Evolutionary conservation across 2,329 filamentous ascomycete genomes (phyloP), one percentile per base, ranked within the genome.

Genomic region (Nemania abortiva): DNA sequence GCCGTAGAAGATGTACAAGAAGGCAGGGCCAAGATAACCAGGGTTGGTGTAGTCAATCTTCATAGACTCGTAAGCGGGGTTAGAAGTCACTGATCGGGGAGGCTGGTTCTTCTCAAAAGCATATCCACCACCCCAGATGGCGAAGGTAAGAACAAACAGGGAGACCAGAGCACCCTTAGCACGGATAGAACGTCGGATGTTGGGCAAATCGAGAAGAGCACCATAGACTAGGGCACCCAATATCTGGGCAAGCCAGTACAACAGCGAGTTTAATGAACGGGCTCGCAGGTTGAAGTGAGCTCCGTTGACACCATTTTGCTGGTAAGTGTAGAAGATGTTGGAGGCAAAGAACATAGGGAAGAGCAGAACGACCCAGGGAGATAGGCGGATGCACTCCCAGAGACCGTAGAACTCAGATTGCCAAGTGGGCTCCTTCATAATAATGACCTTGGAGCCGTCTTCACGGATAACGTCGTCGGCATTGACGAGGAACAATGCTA

Each of bases 301-400:
- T 27, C 83, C 82, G 77, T 94, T 94, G 81, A 94, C 84, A 65
- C 85, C 86, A 77, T 93, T 93, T 82, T 92, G 91, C 74, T 94
- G 92, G 79, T 94, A 94, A 57, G 89, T 89, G 80, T 92, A 92
- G 82, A 94, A 94, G 88, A 91, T 93, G 79, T 94, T 94, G 77
- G 90, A 92, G 59, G 90, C 87, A 76, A 92, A 87, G 83, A 94
- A 94, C 89, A 94, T 92, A 75, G 92, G 92, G 82, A 93, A 94
- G 31, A 94, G 85, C 24, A 89, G 78, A 63, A 94, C 73, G 74
- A 94, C 91, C 80, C 90, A 92, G 20, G 86, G 86, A 74, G 93
- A 90, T 31, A 82, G 85, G 63, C 80, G 79, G 66, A 94, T 81
- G 6, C 89, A 91, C 77, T 93, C 84, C 78, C 83, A 89, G 2